Evolutionary conservation across 257 asterid genomes (phyloP), one percentile per base, ranked within the genome.

Genomic region (Solanum bulbocastanum): DNA sequence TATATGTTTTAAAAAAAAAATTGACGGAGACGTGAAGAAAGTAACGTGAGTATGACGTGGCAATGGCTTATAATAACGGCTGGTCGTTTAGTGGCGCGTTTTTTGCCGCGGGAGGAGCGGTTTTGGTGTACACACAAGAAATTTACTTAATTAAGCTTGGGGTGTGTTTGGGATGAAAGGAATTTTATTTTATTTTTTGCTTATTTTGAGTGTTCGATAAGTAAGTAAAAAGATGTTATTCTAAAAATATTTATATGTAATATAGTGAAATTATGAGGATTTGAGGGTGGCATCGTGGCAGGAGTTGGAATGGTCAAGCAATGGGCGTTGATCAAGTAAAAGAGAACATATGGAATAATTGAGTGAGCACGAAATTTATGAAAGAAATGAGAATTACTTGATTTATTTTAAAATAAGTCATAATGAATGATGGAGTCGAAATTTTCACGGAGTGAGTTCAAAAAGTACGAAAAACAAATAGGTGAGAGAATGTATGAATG

Each of bases 41-140:
- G 39, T 86, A 92, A 91, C 92, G 95, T 88, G 93, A 91, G 85
- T 56, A 36, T 91, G 94, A 89, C 83, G 89, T 88, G 94, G 93
- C 90, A 81, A 71, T 89, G 87, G 92, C 87, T 87, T 62, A 14
- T 46, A 73, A 74, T 75, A 91, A 91, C 92, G 92, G 90, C 25
- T 86, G 83, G 89, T 91, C 87, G 87, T 88, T 90, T 86, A 79
- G 88, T 89, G 93, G 91, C 93, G 93, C 95, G 87, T 87, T 86
- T 90, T 92, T 27, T 22, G 85, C 85, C 85, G 82, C 32, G 60
- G 81, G 82, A 69, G 30, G 22, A 81, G 75, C 68, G 35, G 66
- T 87, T 13, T 56, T 37, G 12, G 83, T 16, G n/a, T 16, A 27
- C 78, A 25, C 72, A 65, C 1, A 10, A 65, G 16, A 65, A n/a